Percentiles rank a stretch among this genome's conserved stretches.
These are phyloP conservation scores for Apiospora rasikravindrae DNA, from an alignment of 2,329 filamentous ascomycete genomes.

Conservation along the genomic window DNA sequence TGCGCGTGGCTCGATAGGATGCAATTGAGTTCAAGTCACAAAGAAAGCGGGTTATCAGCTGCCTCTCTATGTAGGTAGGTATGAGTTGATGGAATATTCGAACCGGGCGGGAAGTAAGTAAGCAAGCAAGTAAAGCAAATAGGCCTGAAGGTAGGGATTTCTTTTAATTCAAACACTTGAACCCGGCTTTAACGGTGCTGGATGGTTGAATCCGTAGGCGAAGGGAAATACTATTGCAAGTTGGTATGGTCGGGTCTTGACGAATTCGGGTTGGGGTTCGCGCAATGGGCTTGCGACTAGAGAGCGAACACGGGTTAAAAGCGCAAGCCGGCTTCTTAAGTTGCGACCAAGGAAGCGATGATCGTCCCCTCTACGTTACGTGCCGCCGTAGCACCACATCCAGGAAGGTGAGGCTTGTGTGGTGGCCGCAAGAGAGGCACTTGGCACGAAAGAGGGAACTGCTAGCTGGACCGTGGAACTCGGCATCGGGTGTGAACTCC, in stretches of 20 bases:
- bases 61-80: neutral
- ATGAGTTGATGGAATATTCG: neutral
- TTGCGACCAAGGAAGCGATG: conserved; percentile 10
- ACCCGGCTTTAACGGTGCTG: neutral
- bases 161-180: neutral
- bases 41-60: neutral
- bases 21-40: conserved; percentile 14
- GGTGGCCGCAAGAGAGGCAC: neutral
- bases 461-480: neutral
- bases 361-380: neutral
- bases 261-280: neutral
- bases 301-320: neutral
- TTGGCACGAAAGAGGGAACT: neutral
- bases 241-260: neutral
- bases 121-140: neutral
- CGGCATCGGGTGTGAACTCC: neutral
- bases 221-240: neutral
- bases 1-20: neutral
- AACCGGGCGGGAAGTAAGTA: neutral
- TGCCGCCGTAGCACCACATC: neutral
- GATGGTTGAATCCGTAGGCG: neutral
- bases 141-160: neutral
- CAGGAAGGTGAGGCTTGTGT: conserved; percentile 2
- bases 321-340: conserved; percentile 2
- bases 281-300: neutral